phyloP scores from a whole-genome alignment of 441 rosid species.

The Brassica hybrid region DNA sequence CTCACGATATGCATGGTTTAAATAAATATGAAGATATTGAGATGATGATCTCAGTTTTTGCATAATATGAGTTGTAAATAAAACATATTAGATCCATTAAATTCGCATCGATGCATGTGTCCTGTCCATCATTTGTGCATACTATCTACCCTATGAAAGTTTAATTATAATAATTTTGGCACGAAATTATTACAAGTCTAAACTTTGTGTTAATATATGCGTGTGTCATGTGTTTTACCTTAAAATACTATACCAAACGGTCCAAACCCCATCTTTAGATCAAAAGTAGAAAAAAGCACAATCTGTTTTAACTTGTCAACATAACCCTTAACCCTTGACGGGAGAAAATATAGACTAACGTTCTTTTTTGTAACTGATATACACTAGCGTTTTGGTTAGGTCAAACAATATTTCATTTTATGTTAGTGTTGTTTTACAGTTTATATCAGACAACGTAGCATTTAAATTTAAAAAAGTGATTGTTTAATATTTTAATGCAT shows the following conservation, averaged over 20 bases:
- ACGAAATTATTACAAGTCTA: too few relatives aligned
- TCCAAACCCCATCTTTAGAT: background rate
- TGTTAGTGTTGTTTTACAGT: background rate
- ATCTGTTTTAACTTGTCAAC: too few relatives aligned
- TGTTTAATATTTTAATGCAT: background rate
- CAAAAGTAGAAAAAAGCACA: background rate
- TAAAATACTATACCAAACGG: background rate
- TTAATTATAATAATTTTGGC: background rate
- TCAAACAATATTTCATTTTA: background rate
- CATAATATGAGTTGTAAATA: constrained; percentile 29
- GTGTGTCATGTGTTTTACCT: background rate
- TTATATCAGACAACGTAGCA: background rate
- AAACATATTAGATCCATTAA: constrained; percentile 24
- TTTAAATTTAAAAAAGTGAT: background rate
- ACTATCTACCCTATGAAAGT: background rate
- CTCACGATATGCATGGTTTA: constrained; percentile 4
- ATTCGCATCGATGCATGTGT: constrained; percentile 33
- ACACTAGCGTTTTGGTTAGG: background rate
- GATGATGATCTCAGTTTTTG: background rate
- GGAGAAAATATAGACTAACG: too few relatives aligned
- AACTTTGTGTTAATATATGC: background rate
- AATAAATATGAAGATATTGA: background rate
- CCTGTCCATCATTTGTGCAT: constrained; percentile 1
- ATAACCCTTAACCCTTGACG: too few relatives aligned
- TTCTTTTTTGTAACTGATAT: too few relatives aligned